These are phyloP conservation scores for Paxillus ammoniavirescens DNA, from an alignment of 768 basidiomycete genomes.

Conservation along the genomic window DNA sequence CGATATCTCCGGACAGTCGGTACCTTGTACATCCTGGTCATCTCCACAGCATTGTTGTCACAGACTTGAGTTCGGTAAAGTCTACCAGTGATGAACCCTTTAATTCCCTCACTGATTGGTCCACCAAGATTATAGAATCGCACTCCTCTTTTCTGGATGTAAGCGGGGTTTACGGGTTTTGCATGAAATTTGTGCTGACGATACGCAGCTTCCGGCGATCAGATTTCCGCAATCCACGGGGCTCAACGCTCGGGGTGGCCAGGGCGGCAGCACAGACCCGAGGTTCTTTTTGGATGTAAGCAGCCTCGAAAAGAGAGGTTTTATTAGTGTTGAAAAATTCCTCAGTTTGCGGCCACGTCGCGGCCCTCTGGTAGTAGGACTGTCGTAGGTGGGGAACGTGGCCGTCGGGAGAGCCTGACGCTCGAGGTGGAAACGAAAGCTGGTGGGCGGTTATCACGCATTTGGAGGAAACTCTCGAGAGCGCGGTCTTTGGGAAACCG, in stretches of 20 bases:
- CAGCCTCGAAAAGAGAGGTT: no score
- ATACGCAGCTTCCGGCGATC: not conserved
- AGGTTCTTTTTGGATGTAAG: not conserved
- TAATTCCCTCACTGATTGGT: not conserved
- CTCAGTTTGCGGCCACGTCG: not conserved
- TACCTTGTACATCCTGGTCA: not conserved
- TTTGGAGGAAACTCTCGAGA: not conserved
- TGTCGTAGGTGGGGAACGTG: no score
- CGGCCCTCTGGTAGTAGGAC: not conserved
- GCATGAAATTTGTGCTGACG: not conserved
- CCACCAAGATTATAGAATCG: not conserved
- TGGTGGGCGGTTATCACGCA: not conserved
- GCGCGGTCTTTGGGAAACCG: not conserved
- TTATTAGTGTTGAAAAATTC: not conserved
- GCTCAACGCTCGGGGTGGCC: not conserved
- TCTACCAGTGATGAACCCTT: not conserved
- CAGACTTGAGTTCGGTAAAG: not conserved
- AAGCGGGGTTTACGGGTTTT: not conserved
- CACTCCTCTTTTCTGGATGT: not conserved
- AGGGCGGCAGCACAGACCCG: not conserved
- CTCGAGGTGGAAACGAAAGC: not conserved
- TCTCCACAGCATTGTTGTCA: not conserved
- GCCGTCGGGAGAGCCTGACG: not conserved
- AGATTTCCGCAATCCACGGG: not conserved
- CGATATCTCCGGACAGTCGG: slow-evolving; percentile 1